A percentile compares a stretch with the other conserved stretches of the same genome.
These are phyloP conservation scores for Cicer pinnatifidum DNA, from an alignment of 306 rosid genomes.

Conservation along the genomic window DNA sequence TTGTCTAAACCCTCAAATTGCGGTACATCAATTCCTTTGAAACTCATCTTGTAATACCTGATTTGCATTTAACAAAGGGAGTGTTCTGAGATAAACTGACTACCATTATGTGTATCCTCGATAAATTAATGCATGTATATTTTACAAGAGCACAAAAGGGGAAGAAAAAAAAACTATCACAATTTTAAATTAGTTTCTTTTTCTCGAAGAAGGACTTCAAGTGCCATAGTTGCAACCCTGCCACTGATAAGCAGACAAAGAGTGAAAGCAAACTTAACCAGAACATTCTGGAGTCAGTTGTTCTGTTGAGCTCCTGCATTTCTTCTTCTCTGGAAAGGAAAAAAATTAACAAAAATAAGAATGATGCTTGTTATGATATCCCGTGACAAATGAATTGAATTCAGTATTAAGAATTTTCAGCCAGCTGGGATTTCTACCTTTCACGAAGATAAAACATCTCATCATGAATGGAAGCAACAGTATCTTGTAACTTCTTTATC, in stretches of 20 bases:
- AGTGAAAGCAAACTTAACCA: slow-evolving; percentile 83
- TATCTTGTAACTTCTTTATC: slow-evolving; percentile 71
- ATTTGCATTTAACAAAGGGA: slow-evolving; percentile 33
- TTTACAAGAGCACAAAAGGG: slow-evolving; percentile 48
- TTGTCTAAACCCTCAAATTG: neutral
- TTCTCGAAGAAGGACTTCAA: slow-evolving; percentile 91
- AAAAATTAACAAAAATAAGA: slow-evolving; percentile 1
- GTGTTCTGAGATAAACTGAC: slow-evolving; percentile 26
- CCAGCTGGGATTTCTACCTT: slow-evolving; percentile 56
- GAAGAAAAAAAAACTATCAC: slow-evolving; percentile 27
- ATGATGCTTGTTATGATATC: neutral
- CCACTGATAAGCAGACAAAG: slow-evolving; percentile 72
- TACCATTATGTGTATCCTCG: slow-evolving; percentile 41
- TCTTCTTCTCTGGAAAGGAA: slow-evolving; percentile 75
- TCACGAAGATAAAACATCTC: slow-evolving; percentile 85
- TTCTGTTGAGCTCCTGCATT: slow-evolving; percentile 85
- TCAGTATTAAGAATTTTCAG: slow-evolving; percentile 18
- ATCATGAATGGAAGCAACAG: slow-evolving; percentile 73
- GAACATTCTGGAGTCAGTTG: slow-evolving; percentile 75
- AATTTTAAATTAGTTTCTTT: slow-evolving; percentile 80
- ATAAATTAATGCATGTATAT: slow-evolving; percentile 50
- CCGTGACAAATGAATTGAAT: neutral
- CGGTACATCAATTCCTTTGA: slow-evolving; percentile 19
- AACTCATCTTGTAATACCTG: slow-evolving; percentile 21
- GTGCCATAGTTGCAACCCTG: slow-evolving; percentile 87